A percentile compares a stretch with the other conserved stretches of the same genome.
Evolutionary conservation across 257 asterid genomes (phyloP).

Genomic region (Linderniella brevidens): DNA sequence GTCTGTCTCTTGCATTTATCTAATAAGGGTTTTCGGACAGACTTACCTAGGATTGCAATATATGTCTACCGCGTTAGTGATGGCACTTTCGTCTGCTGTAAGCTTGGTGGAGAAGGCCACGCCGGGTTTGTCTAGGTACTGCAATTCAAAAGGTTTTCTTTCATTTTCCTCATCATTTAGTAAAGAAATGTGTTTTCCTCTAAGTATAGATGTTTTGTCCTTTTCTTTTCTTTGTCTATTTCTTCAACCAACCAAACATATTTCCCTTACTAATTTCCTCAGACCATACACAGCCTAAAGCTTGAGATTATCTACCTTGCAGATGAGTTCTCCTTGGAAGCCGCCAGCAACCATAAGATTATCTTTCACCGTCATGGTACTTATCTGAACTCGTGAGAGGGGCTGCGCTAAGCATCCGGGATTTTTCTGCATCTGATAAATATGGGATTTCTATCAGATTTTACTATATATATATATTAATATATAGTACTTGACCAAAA

Average conservation of each 20-base stretch:
- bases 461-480: not conserved
- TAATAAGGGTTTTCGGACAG: too few species aligned
- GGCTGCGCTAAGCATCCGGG: conserved; percentile 42
- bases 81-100: conserved; percentile 48
- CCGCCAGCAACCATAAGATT: conserved; percentile 76
- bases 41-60: conserved; percentile 25
- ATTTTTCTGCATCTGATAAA: conserved; percentile 23
- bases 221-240: too few species aligned
- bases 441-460: not conserved
- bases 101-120: conserved; percentile 63
- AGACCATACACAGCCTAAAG: too few species aligned
- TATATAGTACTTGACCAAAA: not conserved
- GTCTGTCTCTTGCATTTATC: not conserved
- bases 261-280: too few species aligned
- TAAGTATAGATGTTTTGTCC: too few species aligned
- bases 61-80: conserved; percentile 69
- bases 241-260: too few species aligned
- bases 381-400: conserved; percentile 59
- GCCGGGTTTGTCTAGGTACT: conserved; percentile 56
- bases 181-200: too few species aligned
- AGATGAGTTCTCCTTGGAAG: conserved; percentile 74
- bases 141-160: conserved; percentile 10
- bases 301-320: conserved; percentile 51
- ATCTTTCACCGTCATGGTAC: conserved; percentile 69
- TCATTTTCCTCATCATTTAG: too few species aligned